Base-by-base conservation (phyloP, 495 filamentous ascomycete genomes). In the Neurospora sp. region DNA sequence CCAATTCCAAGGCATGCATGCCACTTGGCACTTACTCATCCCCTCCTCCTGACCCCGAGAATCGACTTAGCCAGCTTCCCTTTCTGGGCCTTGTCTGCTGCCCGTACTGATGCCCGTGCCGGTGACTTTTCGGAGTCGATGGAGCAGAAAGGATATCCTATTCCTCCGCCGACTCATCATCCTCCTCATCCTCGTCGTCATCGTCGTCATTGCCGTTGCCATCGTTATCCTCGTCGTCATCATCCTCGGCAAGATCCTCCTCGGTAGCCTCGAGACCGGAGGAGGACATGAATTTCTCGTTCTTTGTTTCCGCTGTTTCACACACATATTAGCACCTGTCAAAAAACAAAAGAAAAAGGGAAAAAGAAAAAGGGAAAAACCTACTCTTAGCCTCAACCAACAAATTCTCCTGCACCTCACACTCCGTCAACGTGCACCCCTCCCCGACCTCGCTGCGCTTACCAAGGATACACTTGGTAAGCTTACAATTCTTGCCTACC, bases 321-420 rank as follows among this genome's bases (percentile, higher is more conserved):
- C 9, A 9, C 39, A 11, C 39, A 12, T 12, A 12, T 70, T 72
- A 71, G 70, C 16, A 69, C 35, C 10, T 18, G 12, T 38, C 76
- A 20, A 76, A 42, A 42, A 59, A 42, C 31, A 35, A 35, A 35
- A 35, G 31, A 4, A 4, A 0, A 35, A 35, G 9, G 11, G 14
- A 46, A 22, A 71, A 20, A 72, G 38, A 61, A 71, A 88, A 88
- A 86, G 27, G 71, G 18, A 71, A 39, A 68, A 71, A 88, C 88
- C 86, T 82, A 91, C 89, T 94, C 77, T 89, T 90, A 31, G 92
- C 89, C 72, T 91, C 89, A 14, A 98, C 92, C n/a, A 92, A 82
- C 78, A 91, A 87, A 39, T 90, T 92, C 80, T 97, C 93, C 79
- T 97, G 93, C 3, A 98, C 89, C 81, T 97, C 94, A 76, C 94